Base-by-base conservation (phyloP, 805 yeast species). In the Starmerella scarabaei region DNA sequence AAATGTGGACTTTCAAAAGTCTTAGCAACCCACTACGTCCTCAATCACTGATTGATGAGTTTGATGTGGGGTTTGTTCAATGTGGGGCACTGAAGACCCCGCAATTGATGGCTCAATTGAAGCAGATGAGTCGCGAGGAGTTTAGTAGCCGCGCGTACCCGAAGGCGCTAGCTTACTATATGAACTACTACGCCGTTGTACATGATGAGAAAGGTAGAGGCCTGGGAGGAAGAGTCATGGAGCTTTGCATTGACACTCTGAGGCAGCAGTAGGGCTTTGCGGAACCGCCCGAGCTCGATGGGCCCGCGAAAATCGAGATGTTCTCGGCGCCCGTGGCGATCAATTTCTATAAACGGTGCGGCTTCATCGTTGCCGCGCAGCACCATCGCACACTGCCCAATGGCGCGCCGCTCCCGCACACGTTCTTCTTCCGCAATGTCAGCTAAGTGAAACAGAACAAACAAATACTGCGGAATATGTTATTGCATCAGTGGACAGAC, bases 231-330 rank as follows among this genome's bases (percentile, higher is more conserved):
- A 15, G 26, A 11, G 9, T 39, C 12, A 27, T 47, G 44, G 41
- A 41, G 18, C n/a, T 17, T 17, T 17, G 34, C 2, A 11, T 47
- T 5, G 38, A 17, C 11, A 16, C 21, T 19, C 23, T 46, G 26
- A 29, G 35, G 15, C 21, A 17, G 14, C 27, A 36, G 12, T 28
- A 20, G 21, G 37, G 27, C 16, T 21, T 40, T 19, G n/a, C 6
- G n/a, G 40, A 34, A 16, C 45, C 48, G 14, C 39, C 48, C 4
- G 23, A n/a, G 4, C n/a, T 35, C n/a, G 30, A 26, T 21, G 45
- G 46, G 11, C 50, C 50, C 5, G 46, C 50, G 6, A 47, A 47
- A 30, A 14, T 47, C 26, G 41, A 39, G 41, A 26, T 47, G 23
- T 47, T 45, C 39, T 34, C 51, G 16, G 35, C 50, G 8, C 50